A percentile compares a stretch with the other conserved stretches of the same genome.
phyloP scores from a whole-genome alignment of 345 rosid genomes.

The Eucalyptus regnans region DNA sequence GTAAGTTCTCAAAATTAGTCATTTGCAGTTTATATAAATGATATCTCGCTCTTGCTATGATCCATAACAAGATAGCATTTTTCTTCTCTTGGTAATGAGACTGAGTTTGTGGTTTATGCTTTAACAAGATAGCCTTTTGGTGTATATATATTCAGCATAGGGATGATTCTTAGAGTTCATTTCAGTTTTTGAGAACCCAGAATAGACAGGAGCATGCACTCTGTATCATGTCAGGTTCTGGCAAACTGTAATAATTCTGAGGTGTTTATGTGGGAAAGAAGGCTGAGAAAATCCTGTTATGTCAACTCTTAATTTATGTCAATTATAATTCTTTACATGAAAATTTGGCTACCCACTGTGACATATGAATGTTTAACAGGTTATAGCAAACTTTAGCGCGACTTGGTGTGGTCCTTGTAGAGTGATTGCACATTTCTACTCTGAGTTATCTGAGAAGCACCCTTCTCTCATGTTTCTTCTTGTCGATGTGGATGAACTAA shows the following conservation, averaged over 20 bases:
- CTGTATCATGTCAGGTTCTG: neutral
- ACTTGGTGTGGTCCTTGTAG: constrained; percentile 88
- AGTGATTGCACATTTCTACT: constrained; percentile 50
- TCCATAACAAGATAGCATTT: neutral
- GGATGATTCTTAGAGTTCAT: neutral
- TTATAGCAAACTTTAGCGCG: constrained; percentile 79
- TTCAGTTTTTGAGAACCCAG: neutral
- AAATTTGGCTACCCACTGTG: neutral
- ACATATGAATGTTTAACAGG: constrained; percentile 11
- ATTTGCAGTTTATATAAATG: neutral
- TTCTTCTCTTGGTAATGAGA: neutral
- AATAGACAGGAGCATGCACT: neutral
- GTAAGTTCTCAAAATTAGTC: constrained; percentile 16
- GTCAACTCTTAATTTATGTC: neutral
- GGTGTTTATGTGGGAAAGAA: neutral
- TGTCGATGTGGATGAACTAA: constrained; percentile 75
- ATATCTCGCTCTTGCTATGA: neutral
- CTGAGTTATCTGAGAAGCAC: constrained; percentile 65
- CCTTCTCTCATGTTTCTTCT: constrained; percentile 57
- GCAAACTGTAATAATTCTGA: neutral
- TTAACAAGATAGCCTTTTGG: neutral
- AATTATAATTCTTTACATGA: neutral
- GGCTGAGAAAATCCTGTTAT: neutral
- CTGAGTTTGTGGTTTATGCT: neutral
- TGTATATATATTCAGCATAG: neutral